Evolutionary conservation across 23 red algal genomes (phyloP).

Genomic region (Gracilaria gracilis): DNA sequence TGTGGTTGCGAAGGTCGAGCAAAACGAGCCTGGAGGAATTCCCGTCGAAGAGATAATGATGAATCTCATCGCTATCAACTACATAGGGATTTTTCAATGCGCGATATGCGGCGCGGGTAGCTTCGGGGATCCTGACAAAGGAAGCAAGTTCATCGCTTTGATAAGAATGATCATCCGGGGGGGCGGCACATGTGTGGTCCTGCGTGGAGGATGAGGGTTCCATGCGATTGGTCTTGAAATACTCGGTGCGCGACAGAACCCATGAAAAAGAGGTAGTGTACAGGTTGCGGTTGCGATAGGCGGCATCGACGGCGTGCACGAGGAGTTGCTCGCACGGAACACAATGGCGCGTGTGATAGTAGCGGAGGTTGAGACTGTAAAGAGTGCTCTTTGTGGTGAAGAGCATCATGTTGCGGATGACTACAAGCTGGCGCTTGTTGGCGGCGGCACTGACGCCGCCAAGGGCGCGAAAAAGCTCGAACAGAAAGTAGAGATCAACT

Average conservation of each 20-base stretch:
- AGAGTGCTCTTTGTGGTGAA: slow-evolving; percentile 53
- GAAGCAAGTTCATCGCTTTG: slow-evolving; percentile 10
- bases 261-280: slow-evolving; percentile 12
- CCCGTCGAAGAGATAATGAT: slow-evolving; percentile 54
- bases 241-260: slow-evolving; percentile 21
- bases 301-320: slow-evolving; percentile 41
- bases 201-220: neutral
- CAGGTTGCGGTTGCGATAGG: slow-evolving; percentile 4
- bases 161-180: slow-evolving; percentile 27
- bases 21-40: slow-evolving; percentile 20
- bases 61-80: slow-evolving; percentile 61
- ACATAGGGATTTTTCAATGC: slow-evolving; percentile 61
- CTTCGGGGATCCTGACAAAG: slow-evolving; percentile 50
- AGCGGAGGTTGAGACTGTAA: slow-evolving; percentile 41
- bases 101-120: slow-evolving; percentile 61
- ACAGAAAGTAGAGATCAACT: slow-evolving; percentile 82
- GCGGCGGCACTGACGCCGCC: slow-evolving; percentile 51
- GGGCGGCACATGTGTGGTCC: neutral
- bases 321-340: slow-evolving; percentile 52
- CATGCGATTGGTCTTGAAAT: slow-evolving; percentile 29
- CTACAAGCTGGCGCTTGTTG: slow-evolving; percentile 37
- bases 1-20: slow-evolving; percentile 92
- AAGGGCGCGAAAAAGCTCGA: slow-evolving; percentile 74
- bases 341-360: slow-evolving; percentile 58
- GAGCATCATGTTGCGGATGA: slow-evolving; percentile 57